These are phyloP conservation scores for Pisolithus thermaeus DNA, from an alignment of 1,284 basidiomycete genomes.

Conservation along the genomic window DNA sequence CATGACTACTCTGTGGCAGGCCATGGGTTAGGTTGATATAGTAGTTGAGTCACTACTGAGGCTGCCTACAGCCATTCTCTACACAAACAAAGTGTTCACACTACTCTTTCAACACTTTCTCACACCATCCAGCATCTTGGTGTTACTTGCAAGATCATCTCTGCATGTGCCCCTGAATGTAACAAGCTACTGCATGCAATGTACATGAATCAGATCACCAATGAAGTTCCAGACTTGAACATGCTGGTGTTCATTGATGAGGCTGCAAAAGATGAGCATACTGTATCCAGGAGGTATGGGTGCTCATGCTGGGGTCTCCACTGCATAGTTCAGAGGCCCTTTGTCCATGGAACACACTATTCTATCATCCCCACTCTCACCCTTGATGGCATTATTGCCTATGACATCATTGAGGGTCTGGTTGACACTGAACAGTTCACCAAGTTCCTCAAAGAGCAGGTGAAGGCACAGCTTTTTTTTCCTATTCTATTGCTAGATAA, in stretches of 20 bases:
- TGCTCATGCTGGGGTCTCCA: neutral
- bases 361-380: constrained; percentile 22
- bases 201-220: too few relatives aligned
- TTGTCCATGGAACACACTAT: constrained; percentile 3
- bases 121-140: too few relatives aligned
- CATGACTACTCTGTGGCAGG: too few relatives aligned
- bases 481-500: neutral
- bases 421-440: constrained; percentile 1
- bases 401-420: constrained; percentile 21
- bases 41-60: too few relatives aligned
- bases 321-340: neutral
- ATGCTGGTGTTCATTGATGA: neutral
- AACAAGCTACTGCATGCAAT: too few relatives aligned
- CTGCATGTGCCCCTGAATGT: too few relatives aligned
- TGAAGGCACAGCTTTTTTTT: neutral
- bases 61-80: too few relatives aligned
- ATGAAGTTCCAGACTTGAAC: too few relatives aligned
- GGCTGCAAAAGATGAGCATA: constrained; percentile 8
- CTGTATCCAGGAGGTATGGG: constrained; percentile 4
- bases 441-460: neutral
- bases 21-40: too few relatives aligned
- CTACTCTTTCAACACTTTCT: too few relatives aligned
- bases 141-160: too few relatives aligned
- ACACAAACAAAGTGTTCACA: too few relatives aligned
- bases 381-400: constrained; percentile 23